Evolutionary conservation across 108 stramenopile genomes (phyloP).

Genomic region (Cylindrotheca closterium): DNA sequence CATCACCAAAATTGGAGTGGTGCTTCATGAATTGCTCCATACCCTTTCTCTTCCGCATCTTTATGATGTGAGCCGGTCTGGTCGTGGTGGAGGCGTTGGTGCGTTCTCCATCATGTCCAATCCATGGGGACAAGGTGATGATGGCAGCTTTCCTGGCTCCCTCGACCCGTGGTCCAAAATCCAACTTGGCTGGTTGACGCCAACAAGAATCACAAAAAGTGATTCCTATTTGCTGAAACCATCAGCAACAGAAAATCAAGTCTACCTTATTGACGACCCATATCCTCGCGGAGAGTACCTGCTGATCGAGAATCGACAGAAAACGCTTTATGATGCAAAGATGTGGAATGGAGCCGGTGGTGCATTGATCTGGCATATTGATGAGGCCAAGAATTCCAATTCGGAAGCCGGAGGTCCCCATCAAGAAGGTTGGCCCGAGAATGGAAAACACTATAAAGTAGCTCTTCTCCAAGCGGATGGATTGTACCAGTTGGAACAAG

Average conservation of each 20-base stretch:
- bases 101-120: constrained; percentile 14
- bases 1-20: constrained; percentile 30
- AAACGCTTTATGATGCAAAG: background rate
- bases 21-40: constrained; percentile 44
- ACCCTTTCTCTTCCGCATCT: constrained; percentile 43
- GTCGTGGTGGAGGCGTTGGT: constrained; percentile 13
- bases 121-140: constrained; percentile 5
- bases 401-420: constrained; percentile 35
- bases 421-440: constrained; percentile 56
- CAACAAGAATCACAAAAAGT: background rate
- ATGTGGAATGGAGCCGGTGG: constrained; percentile 5
- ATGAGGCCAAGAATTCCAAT: background rate
- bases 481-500: constrained; percentile 67
- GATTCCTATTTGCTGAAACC: background rate
- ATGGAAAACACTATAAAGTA: constrained; percentile 70
- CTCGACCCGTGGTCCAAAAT: constrained; percentile 8
- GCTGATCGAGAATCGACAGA: constrained; percentile 13
- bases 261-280: constrained; percentile 2
- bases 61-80: constrained; percentile 23
- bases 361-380: constrained; percentile 1
- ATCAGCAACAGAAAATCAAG: background rate
- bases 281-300: background rate
- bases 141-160: background rate
- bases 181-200: background rate
- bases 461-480: constrained; percentile 76